Evolutionary conservation across 1,139 yeast species (phyloP), one percentile per base, ranked within the genome.

Genomic region (Candida buenavistaensis): DNA sequence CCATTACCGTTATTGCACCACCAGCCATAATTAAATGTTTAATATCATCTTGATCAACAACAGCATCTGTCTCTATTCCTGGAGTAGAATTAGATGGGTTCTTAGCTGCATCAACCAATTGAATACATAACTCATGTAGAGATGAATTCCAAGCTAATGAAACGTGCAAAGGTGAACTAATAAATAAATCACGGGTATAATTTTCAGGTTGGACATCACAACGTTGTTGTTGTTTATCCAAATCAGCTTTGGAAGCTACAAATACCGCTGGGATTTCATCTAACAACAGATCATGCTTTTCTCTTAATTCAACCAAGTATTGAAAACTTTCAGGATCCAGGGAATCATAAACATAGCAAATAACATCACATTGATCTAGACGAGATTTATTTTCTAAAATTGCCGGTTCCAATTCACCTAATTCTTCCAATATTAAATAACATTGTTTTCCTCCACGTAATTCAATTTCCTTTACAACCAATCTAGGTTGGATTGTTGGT

Each of bases 311-410:
- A 19, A 85, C 82, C 37, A 90, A 64, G 53, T 86, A 82, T 36
- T 89, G 87, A 58, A 92, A 92, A 34, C 96, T 86, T 37, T 90
- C 95, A 0, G 98, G 97, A 53, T 92, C 97, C 1, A 96, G 83
- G 0, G 97, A 88, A 56, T 92, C 98, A 57, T 92, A 92, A 0
- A 89, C 76, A 52, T 85, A 75, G 57, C 97, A 92, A 2, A 92
- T 60, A 2, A 89, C 96, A 57, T 92, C 98, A 59, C 97, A 92
- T 38, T 83, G 84, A 36, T 85, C 88, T 12, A 92, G 57, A 30
- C 89, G 72, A n/a, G 67, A 57, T 32, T 72, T 72, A 51, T 89
- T 87, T 37, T 80, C 90, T 17, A 90, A 59, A 5, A 89, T 80
- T 0, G 95, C 95, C 0, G 85, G 80, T 52, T 88, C 96, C 23